Evolutionary conservation across 148 eudicot genomes (phyloP), one percentile per base, ranked within the genome.

Genomic region (Selenicereus undatus): DNA sequence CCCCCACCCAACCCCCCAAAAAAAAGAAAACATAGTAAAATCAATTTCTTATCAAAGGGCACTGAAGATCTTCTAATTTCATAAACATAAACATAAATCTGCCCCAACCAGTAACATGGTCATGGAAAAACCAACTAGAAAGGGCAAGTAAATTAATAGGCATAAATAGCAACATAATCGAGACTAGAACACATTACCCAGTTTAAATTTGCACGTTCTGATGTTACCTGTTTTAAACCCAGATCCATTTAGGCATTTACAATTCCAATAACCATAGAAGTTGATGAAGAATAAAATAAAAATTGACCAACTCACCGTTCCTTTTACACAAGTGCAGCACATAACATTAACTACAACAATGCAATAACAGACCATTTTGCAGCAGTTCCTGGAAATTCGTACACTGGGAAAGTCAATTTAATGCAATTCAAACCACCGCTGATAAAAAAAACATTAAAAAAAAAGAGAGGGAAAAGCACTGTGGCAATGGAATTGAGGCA

Each of bases 171-270:
- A 13, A 66, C 71, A 66, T 10, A 66, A 66, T 66, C 71, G 35
- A 66, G 71, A 66, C 32, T 2, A 66, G 30, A 60, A n/a, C 21
- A 56, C 45, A 27, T 76, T 14, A 76, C n/a, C 54, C 78, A 58
- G 30, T 11, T n/a, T 11, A 66, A 66, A 24, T 26, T 66, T 66
- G 35, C 71, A 66, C 71, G 35, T 27, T 56, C 56, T 56, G 1
- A 54, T 12, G 45, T 54, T 39, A 3, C n/a, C 54, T 73, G 7
- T 27, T 52, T 62, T 24, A 75, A 51, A 45, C 77, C n/a, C 4
- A 75, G 39, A 75, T 52, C 62, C 77, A 48, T 75, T n/a, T n/a
- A n/a, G n/a, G n/a, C n/a, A n/a, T n/a, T 35, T 27, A 75, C 79
- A 65, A 76, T 18, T 32, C 51, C 43, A 76, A 42, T 66, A 60